Percentiles rank a stretch among this genome's conserved stretches.
These are phyloP conservation scores for Clarireedia sp. DNA, from an alignment of 2,329 filamentous ascomycete genomes.

Conservation along the genomic window DNA sequence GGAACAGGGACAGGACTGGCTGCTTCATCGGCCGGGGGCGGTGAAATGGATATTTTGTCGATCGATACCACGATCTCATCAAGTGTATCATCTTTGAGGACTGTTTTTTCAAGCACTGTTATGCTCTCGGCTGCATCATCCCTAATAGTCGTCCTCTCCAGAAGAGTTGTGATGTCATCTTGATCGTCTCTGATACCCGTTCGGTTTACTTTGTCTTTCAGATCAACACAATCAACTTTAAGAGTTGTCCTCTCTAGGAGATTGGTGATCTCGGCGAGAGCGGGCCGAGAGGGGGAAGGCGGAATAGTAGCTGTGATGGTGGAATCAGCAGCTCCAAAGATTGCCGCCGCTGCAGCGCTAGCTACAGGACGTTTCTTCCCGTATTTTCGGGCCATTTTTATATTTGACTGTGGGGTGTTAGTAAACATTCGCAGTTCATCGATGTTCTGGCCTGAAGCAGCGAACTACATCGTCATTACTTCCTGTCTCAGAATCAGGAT, in stretches of 20 bases:
- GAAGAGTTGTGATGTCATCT: neutral
- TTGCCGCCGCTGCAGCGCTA: constrained; percentile 9
- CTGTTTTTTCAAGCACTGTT: too few species aligned
- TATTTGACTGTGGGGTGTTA: neutral
- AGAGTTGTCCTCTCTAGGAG: neutral
- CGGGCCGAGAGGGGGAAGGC: neutral
- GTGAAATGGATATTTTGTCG: too few species aligned
- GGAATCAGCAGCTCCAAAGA: constrained; percentile 9
- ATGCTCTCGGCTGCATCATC: too few species aligned
- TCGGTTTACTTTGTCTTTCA: too few species aligned
- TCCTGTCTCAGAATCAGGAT: too few species aligned
- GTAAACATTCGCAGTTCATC: neutral
- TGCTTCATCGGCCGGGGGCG: neutral
- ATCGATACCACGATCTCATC: too few species aligned
- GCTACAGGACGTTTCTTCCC: constrained; percentile 13
- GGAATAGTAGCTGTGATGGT: neutral
- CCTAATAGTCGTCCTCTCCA: neutral
- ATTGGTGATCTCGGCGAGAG: neutral
- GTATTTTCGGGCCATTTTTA: constrained; percentile 12
- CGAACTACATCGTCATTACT: too few species aligned
- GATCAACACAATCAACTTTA: neutral
- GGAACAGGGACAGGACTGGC: neutral
- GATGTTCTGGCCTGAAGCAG: too few species aligned
- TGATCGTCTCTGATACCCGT: neutral
- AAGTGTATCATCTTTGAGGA: too few species aligned